Evolutionary conservation across 2,329 filamentous ascomycete genomes (phyloP).

Genomic region (Colletotrichum viniferum): DNA sequence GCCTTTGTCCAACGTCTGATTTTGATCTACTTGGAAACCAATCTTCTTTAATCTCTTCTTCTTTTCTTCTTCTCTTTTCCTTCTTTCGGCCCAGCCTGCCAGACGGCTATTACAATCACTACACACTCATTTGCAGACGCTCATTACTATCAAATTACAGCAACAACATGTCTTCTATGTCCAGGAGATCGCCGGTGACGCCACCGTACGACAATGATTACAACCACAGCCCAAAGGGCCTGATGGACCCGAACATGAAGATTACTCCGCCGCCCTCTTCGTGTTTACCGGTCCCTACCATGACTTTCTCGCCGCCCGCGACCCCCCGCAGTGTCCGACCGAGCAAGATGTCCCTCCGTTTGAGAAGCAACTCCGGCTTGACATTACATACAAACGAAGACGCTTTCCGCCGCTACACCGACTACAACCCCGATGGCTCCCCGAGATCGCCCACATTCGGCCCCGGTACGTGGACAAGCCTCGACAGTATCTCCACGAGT

Average conservation of each 20-base stretch:
- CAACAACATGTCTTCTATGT: constrained; percentile 3
- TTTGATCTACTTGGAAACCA: background rate
- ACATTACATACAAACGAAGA: constrained; percentile 48
- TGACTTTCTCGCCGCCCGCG: constrained; percentile 28
- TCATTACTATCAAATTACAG: background rate
- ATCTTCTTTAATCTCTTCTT: background rate
- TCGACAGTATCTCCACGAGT: constrained; percentile 22
- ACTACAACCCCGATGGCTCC: constrained; percentile 47
- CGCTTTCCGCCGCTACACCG: constrained; percentile 48
- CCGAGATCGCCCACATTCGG: constrained; percentile 28
- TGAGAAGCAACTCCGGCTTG: constrained; percentile 53
- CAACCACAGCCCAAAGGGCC: background rate
- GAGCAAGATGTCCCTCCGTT: constrained; percentile 28
- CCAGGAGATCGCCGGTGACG: constrained; percentile 12
- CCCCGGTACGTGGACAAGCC: constrained; percentile 20
- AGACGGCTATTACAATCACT: background rate
- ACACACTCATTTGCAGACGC: background rate
- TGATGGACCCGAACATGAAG: background rate
- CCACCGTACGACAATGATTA: constrained; percentile 13
- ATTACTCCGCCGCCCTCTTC: background rate
- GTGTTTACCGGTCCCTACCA: background rate
- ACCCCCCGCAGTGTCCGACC: constrained; percentile 22
- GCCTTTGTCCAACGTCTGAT: background rate
- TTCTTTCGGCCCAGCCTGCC: background rate
- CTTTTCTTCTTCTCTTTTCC: background rate